A percentile compares a stretch with the other conserved stretches of the same genome.
Evolutionary conservation across 345 rosid genomes (phyloP).

Genomic region (Hibiscus tridactylites): DNA sequence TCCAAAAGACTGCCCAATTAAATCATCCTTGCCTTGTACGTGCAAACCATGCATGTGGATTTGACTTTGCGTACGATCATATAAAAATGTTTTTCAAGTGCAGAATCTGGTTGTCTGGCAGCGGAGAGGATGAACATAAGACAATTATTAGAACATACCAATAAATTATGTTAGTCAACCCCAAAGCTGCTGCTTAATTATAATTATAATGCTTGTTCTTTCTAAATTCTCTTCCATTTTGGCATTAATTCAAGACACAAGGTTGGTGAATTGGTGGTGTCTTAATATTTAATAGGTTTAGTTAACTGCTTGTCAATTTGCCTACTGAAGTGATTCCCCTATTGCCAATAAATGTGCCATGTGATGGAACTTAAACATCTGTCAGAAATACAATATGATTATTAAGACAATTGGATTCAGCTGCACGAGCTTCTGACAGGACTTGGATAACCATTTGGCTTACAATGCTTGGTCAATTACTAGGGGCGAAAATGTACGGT

Average conservation of each 20-base stretch:
- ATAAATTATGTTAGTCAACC: not conserved
- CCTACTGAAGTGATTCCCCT: not conserved
- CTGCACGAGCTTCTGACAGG: not conserved
- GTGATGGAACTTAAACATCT: not conserved
- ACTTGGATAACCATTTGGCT: not conserved
- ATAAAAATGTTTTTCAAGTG: not conserved
- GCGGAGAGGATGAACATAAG: not conserved
- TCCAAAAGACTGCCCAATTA: no score
- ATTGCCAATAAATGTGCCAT: not conserved
- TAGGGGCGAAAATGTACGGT: no score
- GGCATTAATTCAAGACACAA: not conserved
- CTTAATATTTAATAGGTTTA: not conserved
- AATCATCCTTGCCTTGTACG: not conserved
- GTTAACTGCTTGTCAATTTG: not conserved
- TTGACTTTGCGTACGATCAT: not conserved
- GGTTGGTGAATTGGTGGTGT: not conserved
- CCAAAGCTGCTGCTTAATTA: no score
- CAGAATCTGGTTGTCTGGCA: not conserved
- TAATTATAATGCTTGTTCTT: no score
- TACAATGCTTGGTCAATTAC: not conserved
- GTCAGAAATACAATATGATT: not conserved
- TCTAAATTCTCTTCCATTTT: not conserved
- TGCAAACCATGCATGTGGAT: not conserved
- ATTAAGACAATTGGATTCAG: slow-evolving; percentile 4
- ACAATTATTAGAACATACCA: not conserved